Evolutionary conservation across 768 basidiomycete species (phyloP), one percentile per base, ranked within the genome.

Genomic region (Amanita phalloides): DNA sequence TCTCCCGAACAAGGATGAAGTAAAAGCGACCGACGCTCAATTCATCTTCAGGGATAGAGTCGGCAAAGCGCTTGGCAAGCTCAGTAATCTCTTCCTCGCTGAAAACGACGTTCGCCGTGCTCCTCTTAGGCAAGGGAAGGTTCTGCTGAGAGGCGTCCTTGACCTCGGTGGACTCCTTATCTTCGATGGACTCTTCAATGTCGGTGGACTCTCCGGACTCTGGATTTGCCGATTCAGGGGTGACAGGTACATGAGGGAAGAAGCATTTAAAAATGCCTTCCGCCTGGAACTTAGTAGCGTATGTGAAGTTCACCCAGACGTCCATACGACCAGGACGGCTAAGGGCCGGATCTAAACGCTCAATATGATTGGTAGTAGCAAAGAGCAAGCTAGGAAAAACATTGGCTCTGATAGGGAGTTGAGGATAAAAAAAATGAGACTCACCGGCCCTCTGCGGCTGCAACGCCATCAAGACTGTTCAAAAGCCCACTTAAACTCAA

Each of bases 191-290:
- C 1, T 33, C 33, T 1, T 13, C 11, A 4, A 13, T 5, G 4
- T 13, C 33, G 33, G 46, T 13, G 47, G 45, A 6, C 58, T 42
- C 26, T 56, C 43, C 51, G 66, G 52, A 58, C 66, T 20, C n/a
- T 58, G 54, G 30, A 13, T 45, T 30, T 2, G 46, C 21, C 6
- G 55, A 48, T 33, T 42, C 38, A 13, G 62, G 52, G 17, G 66
- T 53, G 48, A 72, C 57, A 2, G 76, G 69, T 56, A 72, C 81
- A 66, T 66, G 83, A 3, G 90, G 89, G 83, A 92, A 92, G 81
- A 92, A 92, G 66, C 87, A 90, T 64, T 90, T 90, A 80, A 90
- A 92, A 63, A 92, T 88, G 48, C 87, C 89, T 66, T 90, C 89
- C 11, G 90, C 90, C 61, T 92, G 90, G 87, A 87, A 91, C 65